Percentiles rank a stretch among this genome's conserved stretches.
These are phyloP conservation scores for Oropetium thomaeum DNA, from an alignment of 176 grass and related monocot species.

Conservation along the genomic window DNA sequence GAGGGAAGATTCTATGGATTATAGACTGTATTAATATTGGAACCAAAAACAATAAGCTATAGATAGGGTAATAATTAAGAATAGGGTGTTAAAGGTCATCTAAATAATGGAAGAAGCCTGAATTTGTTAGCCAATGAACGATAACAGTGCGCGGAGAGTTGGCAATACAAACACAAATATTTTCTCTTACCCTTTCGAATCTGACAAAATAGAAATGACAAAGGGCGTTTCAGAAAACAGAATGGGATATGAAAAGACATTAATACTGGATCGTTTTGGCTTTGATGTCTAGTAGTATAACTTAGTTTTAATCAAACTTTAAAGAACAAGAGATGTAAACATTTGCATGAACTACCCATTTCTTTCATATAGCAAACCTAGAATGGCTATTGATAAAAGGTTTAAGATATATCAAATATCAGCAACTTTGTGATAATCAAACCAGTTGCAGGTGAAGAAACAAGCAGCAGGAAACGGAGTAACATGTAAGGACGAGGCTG, in stretches of 20 bases:
- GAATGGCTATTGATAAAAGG: not conserved
- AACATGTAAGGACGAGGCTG: slow-evolving; percentile 16
- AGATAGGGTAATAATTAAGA: not conserved
- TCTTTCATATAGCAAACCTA: not conserved
- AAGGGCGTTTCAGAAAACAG: not conserved
- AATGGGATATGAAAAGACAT: not conserved
- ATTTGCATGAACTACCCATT: not conserved
- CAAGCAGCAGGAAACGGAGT: slow-evolving; percentile 27
- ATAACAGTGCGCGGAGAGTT: not conserved
- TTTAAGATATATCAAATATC: not conserved
- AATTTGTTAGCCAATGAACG: not conserved
- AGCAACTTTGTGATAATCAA: not conserved
- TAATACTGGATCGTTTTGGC: not conserved
- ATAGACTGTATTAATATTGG: not conserved
- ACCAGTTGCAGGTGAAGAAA: slow-evolving; percentile 35
- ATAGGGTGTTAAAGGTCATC: not conserved
- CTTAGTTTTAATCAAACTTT: not conserved
- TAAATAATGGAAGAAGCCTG: not conserved
- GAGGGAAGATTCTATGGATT: not conserved
- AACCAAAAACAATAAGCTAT: not conserved
- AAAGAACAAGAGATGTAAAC: not conserved
- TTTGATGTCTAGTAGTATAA: not conserved
- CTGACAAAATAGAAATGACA: not conserved
- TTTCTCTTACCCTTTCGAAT: not conserved
- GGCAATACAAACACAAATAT: not conserved